A percentile compares a stretch with the other conserved stretches of the same genome.
Conservation (phyloP, 163 green algal genomes). For the Trebouxiophyceae sp. region DNA sequence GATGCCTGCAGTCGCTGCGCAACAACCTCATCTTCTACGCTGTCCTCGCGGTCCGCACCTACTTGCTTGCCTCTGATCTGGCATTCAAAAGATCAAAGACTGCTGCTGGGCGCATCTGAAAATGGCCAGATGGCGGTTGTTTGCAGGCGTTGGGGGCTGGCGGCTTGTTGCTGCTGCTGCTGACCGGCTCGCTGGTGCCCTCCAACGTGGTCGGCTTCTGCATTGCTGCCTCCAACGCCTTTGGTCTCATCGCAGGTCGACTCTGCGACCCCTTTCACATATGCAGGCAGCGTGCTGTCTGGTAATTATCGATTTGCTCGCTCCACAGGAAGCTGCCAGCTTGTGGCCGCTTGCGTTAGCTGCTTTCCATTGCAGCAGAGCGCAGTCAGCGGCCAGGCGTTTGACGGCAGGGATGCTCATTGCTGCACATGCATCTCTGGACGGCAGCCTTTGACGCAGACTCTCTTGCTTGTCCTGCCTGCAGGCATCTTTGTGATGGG, state of each 20-base stretch:
- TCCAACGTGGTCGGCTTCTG: constrained; percentile 48
- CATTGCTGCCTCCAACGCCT: constrained; percentile 64
- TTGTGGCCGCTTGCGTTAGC: background rate
- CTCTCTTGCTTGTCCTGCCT: too few species aligned
- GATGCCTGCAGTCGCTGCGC: constrained; percentile 10
- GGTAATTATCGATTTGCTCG: background rate
- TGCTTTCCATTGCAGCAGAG: too few species aligned
- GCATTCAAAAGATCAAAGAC: too few species aligned
- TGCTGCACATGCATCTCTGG: too few species aligned
- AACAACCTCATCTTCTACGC: constrained; percentile 45
- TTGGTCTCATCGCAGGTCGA: constrained; percentile 58
- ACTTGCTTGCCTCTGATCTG: too few species aligned
- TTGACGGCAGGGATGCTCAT: too few species aligned
- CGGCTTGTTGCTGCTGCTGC: constrained; percentile 56
- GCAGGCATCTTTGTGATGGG: constrained; percentile 68
- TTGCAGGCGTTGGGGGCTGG: constrained; percentile 28
- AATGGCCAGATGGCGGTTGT: too few species aligned
- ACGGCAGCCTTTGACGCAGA: background rate
- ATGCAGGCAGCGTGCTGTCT: too few species aligned
- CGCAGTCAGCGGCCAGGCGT: too few species aligned
- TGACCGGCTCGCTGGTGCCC: constrained; percentile 24
- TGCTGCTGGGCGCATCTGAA: too few species aligned
- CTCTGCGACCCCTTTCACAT: background rate
- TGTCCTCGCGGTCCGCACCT: constrained; percentile 13
- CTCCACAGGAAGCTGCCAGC: background rate